Base-by-base conservation (phyloP, 2,329 filamentous ascomycete species). In the Coccinonectria pachysandricola region DNA sequence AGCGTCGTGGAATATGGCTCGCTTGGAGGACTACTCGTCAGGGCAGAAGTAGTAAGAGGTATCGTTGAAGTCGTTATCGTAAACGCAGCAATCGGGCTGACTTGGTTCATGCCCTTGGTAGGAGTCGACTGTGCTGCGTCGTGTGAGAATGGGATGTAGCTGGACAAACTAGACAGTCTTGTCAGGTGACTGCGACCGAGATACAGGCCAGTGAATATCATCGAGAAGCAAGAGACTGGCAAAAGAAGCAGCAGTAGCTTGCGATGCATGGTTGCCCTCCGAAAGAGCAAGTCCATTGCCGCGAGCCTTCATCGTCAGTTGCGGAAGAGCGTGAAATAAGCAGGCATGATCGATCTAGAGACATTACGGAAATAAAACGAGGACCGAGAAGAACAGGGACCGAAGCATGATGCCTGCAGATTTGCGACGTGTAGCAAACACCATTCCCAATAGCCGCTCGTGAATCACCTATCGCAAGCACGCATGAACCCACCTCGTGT, bases 181-280 rank as follows among this genome's bases (percentile, higher is more conserved):
- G 23, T 26, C 11, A 43, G 22, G 15, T 32, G 32, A 13, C 32
- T 29, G 6, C 30, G 39, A 7, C 39, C 35, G 15, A 43, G 31
- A 30, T 43, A 43, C 1, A 39, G 19, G 11, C 32, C 33, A 5
- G 39, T 41, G 4, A 24, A n/a, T 4, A 34, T n/a, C 3, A 43
- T 13, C 3, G 37, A 24, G 19, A 43, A 34, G 18, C 28, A 43
- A 12, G 39, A 19, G 3, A 24, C 26, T 12, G 40, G 28, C 17
- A 43, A 19, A 12, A 39, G 25, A 21, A 35, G 16, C 16, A 31
- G 24, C 9, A 29, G 19, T 15, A 32, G 28, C 23, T 24, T 41
- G 12, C 26, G 37, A 26, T 31, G 22, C 40, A 43, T 43, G 27
- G n/a, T 25, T 29, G n/a, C n/a, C 14, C 30, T 2, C 17, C 6